Evolutionary conservation across 257 asterid species (phyloP).

Genomic region (Scutellaria barbata): DNA sequence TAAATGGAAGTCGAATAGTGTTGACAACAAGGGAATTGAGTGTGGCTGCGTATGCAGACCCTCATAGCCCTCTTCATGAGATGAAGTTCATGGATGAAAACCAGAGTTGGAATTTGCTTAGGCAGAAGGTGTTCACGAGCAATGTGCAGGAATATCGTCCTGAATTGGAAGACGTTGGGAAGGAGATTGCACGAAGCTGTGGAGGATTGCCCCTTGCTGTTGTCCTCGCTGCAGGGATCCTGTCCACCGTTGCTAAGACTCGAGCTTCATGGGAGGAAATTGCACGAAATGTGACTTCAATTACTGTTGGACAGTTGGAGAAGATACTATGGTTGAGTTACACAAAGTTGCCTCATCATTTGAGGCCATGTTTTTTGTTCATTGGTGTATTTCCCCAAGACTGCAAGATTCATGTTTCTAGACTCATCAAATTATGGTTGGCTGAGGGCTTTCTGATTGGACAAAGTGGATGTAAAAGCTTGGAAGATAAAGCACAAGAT

Average conservation of each 20-base stretch:
- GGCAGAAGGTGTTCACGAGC: not conserved
- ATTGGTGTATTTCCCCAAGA: slow-evolving; percentile 16
- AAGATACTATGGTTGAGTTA: slow-evolving; percentile 26
- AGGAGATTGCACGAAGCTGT: slow-evolving; percentile 8
- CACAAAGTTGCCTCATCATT: slow-evolving; percentile 23
- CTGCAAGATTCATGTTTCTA: not conserved
- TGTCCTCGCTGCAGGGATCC: slow-evolving; percentile 19
- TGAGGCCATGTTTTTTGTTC: slow-evolving; percentile 12
- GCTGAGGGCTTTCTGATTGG: not conserved
- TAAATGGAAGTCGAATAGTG: slow-evolving; percentile 22
- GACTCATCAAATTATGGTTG: slow-evolving; percentile 17
- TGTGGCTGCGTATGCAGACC: slow-evolving; percentile 1
- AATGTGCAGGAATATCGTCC: not conserved
- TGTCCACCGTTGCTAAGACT: not conserved
- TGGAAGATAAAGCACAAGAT: no score
- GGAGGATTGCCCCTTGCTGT: slow-evolving; percentile 19
- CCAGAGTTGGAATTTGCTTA: slow-evolving; percentile 25
- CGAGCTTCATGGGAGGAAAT: slow-evolving; percentile 13
- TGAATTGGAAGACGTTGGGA: slow-evolving; percentile 5
- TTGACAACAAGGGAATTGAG: slow-evolving; percentile 7
- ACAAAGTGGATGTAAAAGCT: not conserved
- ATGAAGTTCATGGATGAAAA: not conserved
- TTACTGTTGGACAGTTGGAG: not conserved
- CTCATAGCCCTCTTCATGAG: not conserved
- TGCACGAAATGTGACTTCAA: not conserved